phyloP scores from a whole-genome alignment of 441 rosid genomes.

The Eruca vesicaria region DNA sequence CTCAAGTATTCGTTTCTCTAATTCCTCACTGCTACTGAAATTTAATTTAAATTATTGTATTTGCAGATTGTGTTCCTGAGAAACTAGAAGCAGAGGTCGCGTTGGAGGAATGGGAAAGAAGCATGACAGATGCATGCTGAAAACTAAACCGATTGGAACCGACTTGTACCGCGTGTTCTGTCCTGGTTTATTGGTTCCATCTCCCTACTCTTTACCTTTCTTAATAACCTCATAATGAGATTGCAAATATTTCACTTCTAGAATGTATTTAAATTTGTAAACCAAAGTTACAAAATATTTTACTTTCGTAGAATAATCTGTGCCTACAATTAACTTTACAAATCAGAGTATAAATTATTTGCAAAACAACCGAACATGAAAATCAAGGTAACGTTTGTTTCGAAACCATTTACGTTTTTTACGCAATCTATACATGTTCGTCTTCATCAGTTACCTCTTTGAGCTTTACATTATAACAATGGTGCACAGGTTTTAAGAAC shows the following conservation, averaged over 20 bases:
- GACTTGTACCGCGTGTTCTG: not conserved
- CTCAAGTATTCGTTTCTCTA: not conserved
- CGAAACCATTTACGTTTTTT: too few species aligned
- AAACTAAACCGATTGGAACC: not conserved
- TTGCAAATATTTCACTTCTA: slow-evolving; percentile 9
- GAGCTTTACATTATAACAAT: too few species aligned
- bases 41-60: not conserved
- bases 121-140: slow-evolving; percentile 40
- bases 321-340: not conserved
- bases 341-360: not conserved
- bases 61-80: slow-evolving; percentile 75
- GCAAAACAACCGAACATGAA: not conserved
- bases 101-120: slow-evolving; percentile 43
- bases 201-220: not conserved
- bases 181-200: slow-evolving; percentile 14
- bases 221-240: not conserved
- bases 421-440: too few species aligned
- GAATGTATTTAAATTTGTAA: not conserved
- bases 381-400: not conserved
- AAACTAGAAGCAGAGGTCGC: slow-evolving; percentile 69
- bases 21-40: not conserved
- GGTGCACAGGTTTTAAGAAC: too few species aligned
- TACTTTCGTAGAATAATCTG: not conserved
- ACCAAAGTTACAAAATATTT: too few species aligned
- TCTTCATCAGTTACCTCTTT: too few species aligned